Conservation (phyloP, 2,329 filamentous ascomycete genomes). For the Epichloe aotearoae region DNA sequence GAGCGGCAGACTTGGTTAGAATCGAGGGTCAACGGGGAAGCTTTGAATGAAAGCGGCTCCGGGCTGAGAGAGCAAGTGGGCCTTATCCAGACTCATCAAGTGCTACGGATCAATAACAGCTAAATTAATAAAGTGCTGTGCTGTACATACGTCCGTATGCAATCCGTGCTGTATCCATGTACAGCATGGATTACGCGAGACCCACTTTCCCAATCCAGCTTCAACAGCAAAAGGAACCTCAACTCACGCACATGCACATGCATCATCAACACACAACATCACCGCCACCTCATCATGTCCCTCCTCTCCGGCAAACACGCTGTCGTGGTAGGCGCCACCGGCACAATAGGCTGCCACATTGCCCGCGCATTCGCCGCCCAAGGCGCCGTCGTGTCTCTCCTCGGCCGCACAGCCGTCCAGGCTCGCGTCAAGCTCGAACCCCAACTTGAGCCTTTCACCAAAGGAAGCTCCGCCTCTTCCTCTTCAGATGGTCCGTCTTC, state of each 20-base stretch:
- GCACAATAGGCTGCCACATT: constrained; percentile 57
- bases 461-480: constrained; percentile 3
- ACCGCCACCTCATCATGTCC: constrained; percentile 8
- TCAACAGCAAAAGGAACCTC: not conserved
- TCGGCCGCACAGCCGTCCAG: constrained; percentile 41
- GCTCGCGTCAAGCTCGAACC: constrained; percentile 28
- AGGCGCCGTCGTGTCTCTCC: constrained; percentile 46
- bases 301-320: constrained; percentile 34
- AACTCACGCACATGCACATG: too few relatives aligned
- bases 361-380: constrained; percentile 50
- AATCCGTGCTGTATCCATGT: too few relatives aligned
- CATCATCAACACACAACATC: not conserved
- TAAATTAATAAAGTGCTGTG: too few relatives aligned
- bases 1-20: not conserved
- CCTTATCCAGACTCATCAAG: too few relatives aligned
- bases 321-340: constrained; percentile 57
- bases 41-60: not conserved
- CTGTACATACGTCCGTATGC: too few relatives aligned
- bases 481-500: constrained; percentile 8
- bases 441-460: constrained; percentile 15
- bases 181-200: not conserved
- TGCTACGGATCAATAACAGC: too few relatives aligned
- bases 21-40: not conserved
- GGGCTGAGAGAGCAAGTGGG: not conserved
- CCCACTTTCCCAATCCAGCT: not conserved